Base-by-base conservation (phyloP, 1,139 yeast species). In the Candida sanyaensis region DNA sequence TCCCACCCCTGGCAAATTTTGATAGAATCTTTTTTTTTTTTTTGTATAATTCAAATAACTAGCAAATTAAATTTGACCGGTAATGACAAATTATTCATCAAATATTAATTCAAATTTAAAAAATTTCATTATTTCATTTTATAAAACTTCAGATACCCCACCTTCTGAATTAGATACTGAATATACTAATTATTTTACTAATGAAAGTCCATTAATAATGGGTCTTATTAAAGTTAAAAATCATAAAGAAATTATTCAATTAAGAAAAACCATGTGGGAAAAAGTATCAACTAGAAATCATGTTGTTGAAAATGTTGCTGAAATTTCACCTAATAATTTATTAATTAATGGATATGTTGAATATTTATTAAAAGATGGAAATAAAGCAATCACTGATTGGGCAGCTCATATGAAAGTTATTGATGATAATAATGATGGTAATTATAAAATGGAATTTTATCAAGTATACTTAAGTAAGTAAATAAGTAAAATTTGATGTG, bases 201-300 rank as follows among this genome's bases (percentile, higher is more conserved):
- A 41, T 0, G 42, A 50, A 5, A 57, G 61, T 6, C 55, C 55
- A 3, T 46, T 63, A 26, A 50, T 52, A n/a, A 60, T 62, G 61
- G 62, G 55, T 2, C 47, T 52, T 17, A 51, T 44, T 13, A 48
- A 47, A 42, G 52, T 51, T 3, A 39, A 44, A 8, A 59, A 56
- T 1, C 48, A 43, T 7, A 43, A 38, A 11, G 58, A 51, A 31
- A 61, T 63, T 11, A 49, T 51, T 1, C 46, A 45, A 9, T 42
- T 60, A 44, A 53, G 67, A 44, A 53, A 55, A 30, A 56, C 50
- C 5, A 60, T 63, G 62, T 63, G 67, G 67, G 44, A 49, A 13
- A 48, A 53, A 26, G 64, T 62, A 8, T 52, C 57, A 4, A 42
- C 53, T 23, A 53, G 65, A 43, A 61, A 56, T 42, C 66, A 62